phyloP scores from a whole-genome alignment of 2,329 filamentous ascomycete genomes.

The Penicillium sp. region DNA sequence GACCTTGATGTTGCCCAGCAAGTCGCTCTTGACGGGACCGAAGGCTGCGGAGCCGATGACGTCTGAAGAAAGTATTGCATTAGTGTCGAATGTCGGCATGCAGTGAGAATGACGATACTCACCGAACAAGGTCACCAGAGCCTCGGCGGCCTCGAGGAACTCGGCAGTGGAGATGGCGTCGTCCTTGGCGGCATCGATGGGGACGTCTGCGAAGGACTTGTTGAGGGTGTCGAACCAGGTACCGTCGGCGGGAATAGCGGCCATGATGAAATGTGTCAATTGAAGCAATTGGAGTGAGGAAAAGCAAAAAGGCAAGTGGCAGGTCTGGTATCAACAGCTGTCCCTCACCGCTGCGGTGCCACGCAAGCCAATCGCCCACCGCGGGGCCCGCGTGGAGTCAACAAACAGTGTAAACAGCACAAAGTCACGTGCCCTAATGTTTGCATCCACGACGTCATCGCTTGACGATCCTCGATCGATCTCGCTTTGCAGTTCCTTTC shows the following conservation, averaged over 20 bases:
- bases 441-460: conserved; percentile 32
- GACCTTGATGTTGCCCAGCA: conserved; percentile 89
- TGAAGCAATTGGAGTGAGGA: conserved; percentile 6
- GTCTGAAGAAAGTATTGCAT: conserved; percentile 43
- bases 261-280: conserved; percentile 27
- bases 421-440: conserved; percentile 15
- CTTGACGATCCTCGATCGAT: conserved; percentile 14
- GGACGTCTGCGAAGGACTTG: conserved; percentile 79
- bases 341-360: conserved; percentile 30
- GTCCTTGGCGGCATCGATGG: conserved; percentile 68
- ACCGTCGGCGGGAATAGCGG: conserved; percentile 59
- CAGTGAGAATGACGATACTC: conserved; percentile 20
- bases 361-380: conserved; percentile 29
- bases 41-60: conserved; percentile 71
- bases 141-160: conserved; percentile 89
- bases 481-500: conserved; percentile 9
- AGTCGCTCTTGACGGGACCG: conserved; percentile 84
- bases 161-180: conserved; percentile 78
- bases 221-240: conserved; percentile 87
- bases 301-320: conserved; percentile 8
- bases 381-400: background rate
- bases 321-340: conserved; percentile 16
- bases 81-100: conserved; percentile 1
- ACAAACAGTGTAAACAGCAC: conserved; percentile 30
- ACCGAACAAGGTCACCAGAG: conserved; percentile 85